Conservation (phyloP, 2,329 filamentous ascomycete species). For the Chaetomiaceae sp. region DNA sequence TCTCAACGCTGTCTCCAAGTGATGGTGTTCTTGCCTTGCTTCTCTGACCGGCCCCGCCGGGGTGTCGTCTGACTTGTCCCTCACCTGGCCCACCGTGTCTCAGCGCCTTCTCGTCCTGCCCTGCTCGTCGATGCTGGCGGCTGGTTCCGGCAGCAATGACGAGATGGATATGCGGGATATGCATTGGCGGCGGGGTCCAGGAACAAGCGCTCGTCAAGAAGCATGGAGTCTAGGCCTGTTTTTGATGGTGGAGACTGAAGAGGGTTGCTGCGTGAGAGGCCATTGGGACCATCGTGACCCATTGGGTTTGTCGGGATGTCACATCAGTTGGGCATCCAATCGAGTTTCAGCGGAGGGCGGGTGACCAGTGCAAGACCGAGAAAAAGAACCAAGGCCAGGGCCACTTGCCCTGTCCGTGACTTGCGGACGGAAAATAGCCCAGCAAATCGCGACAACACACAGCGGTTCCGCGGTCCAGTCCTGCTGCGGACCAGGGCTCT, state of each 20-base stretch:
- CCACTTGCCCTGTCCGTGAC: slow-evolving; percentile 1
- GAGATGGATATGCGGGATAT: slow-evolving; percentile 1
- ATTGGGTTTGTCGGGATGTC: neutral
- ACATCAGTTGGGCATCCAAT: slow-evolving; percentile 12
- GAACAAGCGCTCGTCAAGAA: neutral
- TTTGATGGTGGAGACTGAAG: neutral
- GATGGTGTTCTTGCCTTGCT: neutral
- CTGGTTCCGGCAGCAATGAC: slow-evolving; percentile 8
- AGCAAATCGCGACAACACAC: slow-evolving; percentile 2
- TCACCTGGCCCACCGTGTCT: slow-evolving; percentile 10
- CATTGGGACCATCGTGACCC: too few relatives aligned
- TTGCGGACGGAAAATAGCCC: neutral
- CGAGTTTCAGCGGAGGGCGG: neutral
- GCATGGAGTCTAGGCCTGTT: neutral
- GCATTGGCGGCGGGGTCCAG: slow-evolving; percentile 6
- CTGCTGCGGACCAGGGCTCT: neutral
- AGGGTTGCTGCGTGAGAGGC: too few relatives aligned
- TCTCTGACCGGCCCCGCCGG: neutral
- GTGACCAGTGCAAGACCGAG: too few relatives aligned
- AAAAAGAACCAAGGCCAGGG: too few relatives aligned
- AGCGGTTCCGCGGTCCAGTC: neutral
- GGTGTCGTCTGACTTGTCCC: slow-evolving; percentile 6
- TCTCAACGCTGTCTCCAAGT: too few relatives aligned
- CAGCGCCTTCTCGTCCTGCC: neutral
- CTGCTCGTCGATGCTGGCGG: neutral